Conservation (phyloP, 2,329 filamentous ascomycete genomes). For the Thermothelomyces thermophilus region DNA sequence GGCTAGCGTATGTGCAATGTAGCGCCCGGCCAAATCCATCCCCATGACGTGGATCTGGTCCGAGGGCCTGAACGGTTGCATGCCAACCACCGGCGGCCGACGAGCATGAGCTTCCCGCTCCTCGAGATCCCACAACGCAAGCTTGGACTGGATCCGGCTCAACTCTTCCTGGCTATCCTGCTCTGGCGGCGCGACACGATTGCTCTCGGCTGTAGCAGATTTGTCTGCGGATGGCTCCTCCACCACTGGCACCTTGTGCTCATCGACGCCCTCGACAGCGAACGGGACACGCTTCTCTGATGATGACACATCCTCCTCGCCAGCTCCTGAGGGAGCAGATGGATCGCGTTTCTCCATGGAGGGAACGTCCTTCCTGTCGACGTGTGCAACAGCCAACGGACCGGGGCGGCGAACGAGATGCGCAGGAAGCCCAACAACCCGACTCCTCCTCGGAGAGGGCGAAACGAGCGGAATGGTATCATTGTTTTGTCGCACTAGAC, state of each 20-base stretch:
- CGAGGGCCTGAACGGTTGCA: constrained; percentile 6
- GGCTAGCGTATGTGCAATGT: constrained; percentile 29
- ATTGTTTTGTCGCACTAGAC: background rate
- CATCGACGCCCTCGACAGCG: too few species aligned
- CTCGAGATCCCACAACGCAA: constrained; percentile 14
- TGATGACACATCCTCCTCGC: too few species aligned
- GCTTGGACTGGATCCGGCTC: constrained; percentile 11
- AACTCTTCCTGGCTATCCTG: background rate
- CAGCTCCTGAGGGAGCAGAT: too few species aligned
- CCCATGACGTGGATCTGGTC: constrained; percentile 29
- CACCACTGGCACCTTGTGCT: too few species aligned
- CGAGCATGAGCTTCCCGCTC: background rate
- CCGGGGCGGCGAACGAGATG: background rate
- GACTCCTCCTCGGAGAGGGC: background rate
- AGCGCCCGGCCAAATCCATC: constrained; percentile 24
- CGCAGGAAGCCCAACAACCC: background rate
- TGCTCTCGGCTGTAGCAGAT: background rate
- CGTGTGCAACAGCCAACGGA: background rate
- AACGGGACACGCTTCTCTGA: background rate
- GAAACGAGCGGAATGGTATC: background rate
- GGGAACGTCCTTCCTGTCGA: background rate
- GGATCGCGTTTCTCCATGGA: too few species aligned
- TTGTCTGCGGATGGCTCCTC: background rate
- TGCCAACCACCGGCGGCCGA: background rate
- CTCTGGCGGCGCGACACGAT: background rate